Conservation (phyloP, 768 basidiomycete species). For the Pleurotus sapidus region DNA sequence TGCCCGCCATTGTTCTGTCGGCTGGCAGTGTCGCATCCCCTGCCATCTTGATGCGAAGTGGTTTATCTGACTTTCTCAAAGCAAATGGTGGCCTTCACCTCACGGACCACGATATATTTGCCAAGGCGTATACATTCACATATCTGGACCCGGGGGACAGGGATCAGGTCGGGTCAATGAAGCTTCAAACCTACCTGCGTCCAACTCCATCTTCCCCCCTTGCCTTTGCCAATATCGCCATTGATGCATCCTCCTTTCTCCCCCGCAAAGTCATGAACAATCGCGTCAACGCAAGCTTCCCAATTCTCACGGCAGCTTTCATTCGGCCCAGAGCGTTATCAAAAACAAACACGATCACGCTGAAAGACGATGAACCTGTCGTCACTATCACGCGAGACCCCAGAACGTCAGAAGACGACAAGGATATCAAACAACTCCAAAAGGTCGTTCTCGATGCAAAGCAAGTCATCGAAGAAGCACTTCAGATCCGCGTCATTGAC, state of each 20-base stretch:
- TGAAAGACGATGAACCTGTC: conserved; percentile 14
- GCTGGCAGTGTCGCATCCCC: conserved; percentile 18
- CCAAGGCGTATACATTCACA: conserved; percentile 12
- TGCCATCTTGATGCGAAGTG: conserved; percentile 19
- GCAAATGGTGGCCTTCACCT: conserved; percentile 11
- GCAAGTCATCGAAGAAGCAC: conserved; percentile 4
- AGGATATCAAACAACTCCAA: conserved; percentile 10
- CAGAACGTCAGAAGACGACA: background rate
- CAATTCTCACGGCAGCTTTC: too few species aligned
- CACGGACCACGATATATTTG: conserved; percentile 24
- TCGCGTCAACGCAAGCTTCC: too few species aligned
- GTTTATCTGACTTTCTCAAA: background rate
- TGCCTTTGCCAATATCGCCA: conserved; percentile 18
- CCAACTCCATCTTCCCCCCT: background rate
- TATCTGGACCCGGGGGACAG: conserved; percentile 11
- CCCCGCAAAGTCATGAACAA: conserved; percentile 11
- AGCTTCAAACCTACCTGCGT: conserved; percentile 17
- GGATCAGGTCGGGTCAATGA: conserved; percentile 18
- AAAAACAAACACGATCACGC: conserved; percentile 12
- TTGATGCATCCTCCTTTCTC: conserved; percentile 23
- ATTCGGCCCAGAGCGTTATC: background rate
- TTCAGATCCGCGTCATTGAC: too few species aligned
- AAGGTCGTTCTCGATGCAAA: conserved; percentile 5
- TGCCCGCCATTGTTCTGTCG: conserved; percentile 10
- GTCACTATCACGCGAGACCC: conserved; percentile 7